A percentile compares a stretch with the other conserved stretches of the same genome.
Conservation (phyloP, 192 early-diverging fungal genomes). For the Linderina pennispora region DNA sequence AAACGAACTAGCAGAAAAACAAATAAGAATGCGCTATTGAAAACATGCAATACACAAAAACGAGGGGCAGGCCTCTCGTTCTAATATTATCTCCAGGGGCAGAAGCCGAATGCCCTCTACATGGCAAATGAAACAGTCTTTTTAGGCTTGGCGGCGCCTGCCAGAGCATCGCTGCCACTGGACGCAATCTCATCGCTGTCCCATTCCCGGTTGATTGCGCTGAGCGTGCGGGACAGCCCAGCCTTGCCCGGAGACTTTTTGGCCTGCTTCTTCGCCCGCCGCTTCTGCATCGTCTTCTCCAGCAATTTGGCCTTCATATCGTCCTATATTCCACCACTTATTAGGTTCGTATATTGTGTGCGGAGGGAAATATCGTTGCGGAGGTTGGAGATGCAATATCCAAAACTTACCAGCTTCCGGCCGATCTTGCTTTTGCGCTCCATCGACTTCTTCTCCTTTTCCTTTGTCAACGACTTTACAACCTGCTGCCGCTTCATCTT, state of each 20-base stretch:
- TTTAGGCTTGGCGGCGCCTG: conserved; percentile 5
- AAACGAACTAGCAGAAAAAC: too few species aligned
- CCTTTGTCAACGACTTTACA: not conserved
- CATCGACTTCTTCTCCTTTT: conserved; percentile 14
- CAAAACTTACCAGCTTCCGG: conserved; percentile 16
- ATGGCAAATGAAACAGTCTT: conserved; percentile 24
- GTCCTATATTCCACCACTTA: too few species aligned
- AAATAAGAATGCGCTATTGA: too few species aligned
- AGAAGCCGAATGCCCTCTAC: too few species aligned
- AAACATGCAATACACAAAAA: too few species aligned
- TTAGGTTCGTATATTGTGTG: too few species aligned
- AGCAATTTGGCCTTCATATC: conserved; percentile 32
- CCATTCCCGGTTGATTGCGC: conserved; percentile 37
- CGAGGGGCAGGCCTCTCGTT: too few species aligned
- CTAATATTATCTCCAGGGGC: too few species aligned
- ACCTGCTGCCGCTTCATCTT: conserved; percentile 38
- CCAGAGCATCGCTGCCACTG: not conserved
- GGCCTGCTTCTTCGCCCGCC: conserved; percentile 12
- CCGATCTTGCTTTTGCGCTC: conserved; percentile 26
- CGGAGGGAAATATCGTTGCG: too few species aligned
- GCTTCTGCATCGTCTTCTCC: conserved; percentile 1
- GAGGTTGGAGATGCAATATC: too few species aligned
- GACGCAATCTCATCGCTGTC: conserved; percentile 3
- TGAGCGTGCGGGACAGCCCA: conserved; percentile 23
- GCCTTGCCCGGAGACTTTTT: too few species aligned